Conservation (phyloP, 768 basidiomycete genomes). For the Lyophyllum semitale region DNA sequence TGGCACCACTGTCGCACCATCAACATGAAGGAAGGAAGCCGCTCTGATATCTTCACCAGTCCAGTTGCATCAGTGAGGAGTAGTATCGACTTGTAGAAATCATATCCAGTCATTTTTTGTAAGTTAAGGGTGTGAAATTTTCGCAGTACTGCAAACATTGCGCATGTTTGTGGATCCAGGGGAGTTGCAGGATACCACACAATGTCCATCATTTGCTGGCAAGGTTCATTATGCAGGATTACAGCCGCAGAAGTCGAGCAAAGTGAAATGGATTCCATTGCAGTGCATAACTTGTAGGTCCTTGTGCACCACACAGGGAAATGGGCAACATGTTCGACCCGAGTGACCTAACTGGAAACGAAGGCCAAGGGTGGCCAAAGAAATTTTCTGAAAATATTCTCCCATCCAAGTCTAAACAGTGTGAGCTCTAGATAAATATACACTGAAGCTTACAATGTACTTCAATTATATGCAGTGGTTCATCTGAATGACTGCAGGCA, state of each 20-base stretch:
- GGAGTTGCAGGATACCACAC: constrained; percentile 23
- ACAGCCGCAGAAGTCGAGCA: constrained; percentile 22
- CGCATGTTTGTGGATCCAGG: constrained; percentile 16
- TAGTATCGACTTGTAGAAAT: constrained; percentile 17
- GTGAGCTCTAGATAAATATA: not conserved
- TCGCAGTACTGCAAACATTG: constrained; percentile 19
- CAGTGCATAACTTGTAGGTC: constrained; percentile 23
- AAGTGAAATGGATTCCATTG: constrained; percentile 21
- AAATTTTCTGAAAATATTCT: constrained; percentile 12
- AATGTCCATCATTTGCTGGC: constrained; percentile 17
- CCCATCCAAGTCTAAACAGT: not conserved
- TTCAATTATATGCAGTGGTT: constrained; percentile 19
- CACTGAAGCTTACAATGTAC: constrained; percentile 9
- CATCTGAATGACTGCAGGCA: constrained; percentile 15
- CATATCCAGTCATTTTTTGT: constrained; percentile 14
- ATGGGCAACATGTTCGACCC: constrained; percentile 11
- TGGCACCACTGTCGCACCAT: constrained; percentile 14
- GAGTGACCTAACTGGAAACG: constrained; percentile 22
- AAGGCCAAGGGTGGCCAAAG: constrained; percentile 7
- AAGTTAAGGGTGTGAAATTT: constrained; percentile 21
- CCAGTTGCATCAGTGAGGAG: not conserved
- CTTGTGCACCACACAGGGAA: not conserved
- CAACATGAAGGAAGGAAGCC: constrained; percentile 5
- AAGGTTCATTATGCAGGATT: not conserved
- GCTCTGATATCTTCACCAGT: constrained; percentile 4